Conservation (phyloP, 257 asterid genomes). For the Nicotiana tabacum region DNA sequence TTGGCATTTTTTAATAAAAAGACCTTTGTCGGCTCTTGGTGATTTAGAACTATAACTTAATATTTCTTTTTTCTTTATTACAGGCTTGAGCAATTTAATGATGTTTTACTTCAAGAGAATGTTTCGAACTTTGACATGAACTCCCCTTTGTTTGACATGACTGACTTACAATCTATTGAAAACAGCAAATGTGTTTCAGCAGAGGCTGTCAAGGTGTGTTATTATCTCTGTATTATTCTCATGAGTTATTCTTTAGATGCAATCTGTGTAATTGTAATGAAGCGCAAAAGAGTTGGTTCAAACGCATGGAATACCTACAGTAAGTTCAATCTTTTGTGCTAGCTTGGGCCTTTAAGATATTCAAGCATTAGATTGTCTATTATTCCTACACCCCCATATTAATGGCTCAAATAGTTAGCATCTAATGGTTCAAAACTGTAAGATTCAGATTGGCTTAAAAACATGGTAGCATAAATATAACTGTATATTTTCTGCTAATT, state of each 20-base stretch:
- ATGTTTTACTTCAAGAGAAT: conserved; percentile 79
- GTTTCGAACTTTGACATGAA: conserved; percentile 33
- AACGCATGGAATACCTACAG: too few species aligned
- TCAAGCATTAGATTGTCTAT: too few species aligned
- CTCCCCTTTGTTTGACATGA: conserved; percentile 55
- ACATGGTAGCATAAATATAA: neutral
- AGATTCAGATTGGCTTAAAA: neutral
- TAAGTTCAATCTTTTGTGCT: too few species aligned
- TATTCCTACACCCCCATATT: neutral
- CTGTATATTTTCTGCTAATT: neutral
- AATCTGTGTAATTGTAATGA: too few species aligned
- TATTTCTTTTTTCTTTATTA: neutral
- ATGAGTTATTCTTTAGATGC: neutral
- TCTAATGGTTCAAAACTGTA: neutral
- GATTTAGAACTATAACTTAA: conserved; percentile 4
- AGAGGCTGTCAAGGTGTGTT: conserved; percentile 60
- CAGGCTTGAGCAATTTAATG: conserved; percentile 96
- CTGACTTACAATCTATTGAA: conserved; percentile 50
- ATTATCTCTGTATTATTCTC: neutral
- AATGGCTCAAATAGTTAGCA: neutral
- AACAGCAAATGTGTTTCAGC: conserved; percentile 36
- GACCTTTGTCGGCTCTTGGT: neutral
- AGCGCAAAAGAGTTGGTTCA: too few species aligned
- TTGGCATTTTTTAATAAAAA: neutral
- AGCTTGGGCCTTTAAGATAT: too few species aligned